phyloP scores from a whole-genome alignment of 768 basidiomycete species.

The Hericium rajendrae region DNA sequence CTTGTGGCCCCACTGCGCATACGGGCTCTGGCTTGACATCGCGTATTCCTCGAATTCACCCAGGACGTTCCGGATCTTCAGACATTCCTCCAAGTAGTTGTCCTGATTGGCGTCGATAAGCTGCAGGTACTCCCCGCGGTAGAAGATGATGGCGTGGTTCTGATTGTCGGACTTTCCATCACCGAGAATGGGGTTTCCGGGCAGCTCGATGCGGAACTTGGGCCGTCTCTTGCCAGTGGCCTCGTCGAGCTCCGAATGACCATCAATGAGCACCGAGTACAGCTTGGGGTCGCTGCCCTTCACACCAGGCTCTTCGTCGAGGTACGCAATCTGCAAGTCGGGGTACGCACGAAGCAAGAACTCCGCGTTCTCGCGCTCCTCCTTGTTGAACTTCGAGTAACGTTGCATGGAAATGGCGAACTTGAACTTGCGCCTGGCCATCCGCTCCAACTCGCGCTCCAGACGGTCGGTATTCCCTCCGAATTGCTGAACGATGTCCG shows the following conservation, averaged over 20 bases:
- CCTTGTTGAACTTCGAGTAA: constrained; percentile 98
- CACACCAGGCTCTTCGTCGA: constrained; percentile 90
- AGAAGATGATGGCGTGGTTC: constrained; percentile 98
- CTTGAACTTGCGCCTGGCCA: constrained; percentile 98
- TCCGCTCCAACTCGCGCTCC: constrained; percentile 91
- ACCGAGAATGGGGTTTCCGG: constrained; percentile 97
- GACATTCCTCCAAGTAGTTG: constrained; percentile 97
- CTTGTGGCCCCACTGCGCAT: constrained; percentile 92
- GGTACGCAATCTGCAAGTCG: constrained; percentile 94
- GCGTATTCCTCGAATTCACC: constrained; percentile 97
- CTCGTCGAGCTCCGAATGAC: constrained; percentile 91
- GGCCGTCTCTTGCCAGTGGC: constrained; percentile 77
- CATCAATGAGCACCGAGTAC: constrained; percentile 92
- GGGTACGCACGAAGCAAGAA: constrained; percentile 97
- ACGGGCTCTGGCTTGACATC: constrained; percentile 87
- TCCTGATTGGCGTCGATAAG: constrained; percentile 99
- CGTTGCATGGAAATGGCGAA: constrained; percentile 98
- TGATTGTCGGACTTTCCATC: constrained; percentile 99
- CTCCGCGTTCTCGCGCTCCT: constrained; percentile 97
- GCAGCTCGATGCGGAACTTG: constrained; percentile 95
- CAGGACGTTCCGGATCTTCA: constrained; percentile 96
- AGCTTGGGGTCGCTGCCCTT: constrained; percentile 83
- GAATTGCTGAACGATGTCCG: constrained; percentile 91
- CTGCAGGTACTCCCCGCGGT: constrained; percentile 97
- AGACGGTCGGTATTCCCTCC: constrained; percentile 94